Evolutionary conservation across 306 rosid species (phyloP), one percentile per base, ranked within the genome.

Genomic region (Prunus mongolica): DNA sequence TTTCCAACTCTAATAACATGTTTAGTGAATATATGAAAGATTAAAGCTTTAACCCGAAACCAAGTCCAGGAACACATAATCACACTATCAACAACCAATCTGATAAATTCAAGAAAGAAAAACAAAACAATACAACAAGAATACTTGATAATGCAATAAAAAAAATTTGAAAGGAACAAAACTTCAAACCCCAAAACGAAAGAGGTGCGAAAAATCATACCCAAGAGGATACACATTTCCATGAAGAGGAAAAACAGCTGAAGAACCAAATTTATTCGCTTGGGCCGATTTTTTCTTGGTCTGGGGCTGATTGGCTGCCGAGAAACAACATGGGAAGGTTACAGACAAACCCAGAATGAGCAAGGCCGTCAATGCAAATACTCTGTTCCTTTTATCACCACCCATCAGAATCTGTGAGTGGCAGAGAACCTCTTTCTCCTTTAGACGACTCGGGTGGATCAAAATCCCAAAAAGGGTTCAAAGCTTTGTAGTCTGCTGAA

Each of bases 161-260:
- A 3, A 69, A 56, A n/a, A 1, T 6, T 6, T 46, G 10, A 52
- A 38, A 16, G 68, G 20, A 45, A 3, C 12, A 4, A 15, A 18
- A 52, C 15, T 62, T 38, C 18, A 52, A 2, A 5, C 3, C 11
- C 54, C 22, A 1, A 79, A n/a, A n/a, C 2, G 5, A 50, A 52
- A 14, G 73, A 74, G 69, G 30, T 10, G 27, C 34, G 1, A 24
- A 55, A 3, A 10, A 62, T 25, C 89, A 54, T 84, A 94, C 98
- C 98, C 97, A 61, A 72, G 73, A 56, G 98, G 98, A 73, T 90
- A 94, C 34, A 91, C 96, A 65, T 90, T 91, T 60, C 98, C 96
- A 14, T 65, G 78, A 74, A 91, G 32, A 0, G 41, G 87, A 13
- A 91, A 84, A 68, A 80, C 69, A 56, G 67, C 44, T 1, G 97